Evolutionary conservation across 2,329 filamentous ascomycete species (phyloP).

Genomic region (Alternaria gansuensis): DNA sequence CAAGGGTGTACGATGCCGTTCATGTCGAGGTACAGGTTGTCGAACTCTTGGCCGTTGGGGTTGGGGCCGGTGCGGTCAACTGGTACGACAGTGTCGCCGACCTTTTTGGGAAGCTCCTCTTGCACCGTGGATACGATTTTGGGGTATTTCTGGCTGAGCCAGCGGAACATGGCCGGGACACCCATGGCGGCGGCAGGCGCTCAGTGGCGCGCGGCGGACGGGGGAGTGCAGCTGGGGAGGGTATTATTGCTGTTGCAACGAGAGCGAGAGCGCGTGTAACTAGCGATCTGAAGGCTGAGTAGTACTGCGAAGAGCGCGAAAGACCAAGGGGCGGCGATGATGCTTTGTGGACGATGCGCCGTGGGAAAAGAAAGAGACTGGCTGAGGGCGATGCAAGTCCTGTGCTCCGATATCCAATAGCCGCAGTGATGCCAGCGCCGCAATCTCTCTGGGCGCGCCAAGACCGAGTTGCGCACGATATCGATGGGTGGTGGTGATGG

Average conservation of each 20-base stretch:
- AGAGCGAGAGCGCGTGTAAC: slow-evolving; percentile 29
- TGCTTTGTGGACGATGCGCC: slow-evolving; percentile 25
- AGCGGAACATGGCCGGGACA: slow-evolving; percentile 94
- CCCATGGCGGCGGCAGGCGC: slow-evolving; percentile 69
- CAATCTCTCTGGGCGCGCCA: slow-evolving; percentile 15
- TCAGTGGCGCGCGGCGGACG: slow-evolving; percentile 26
- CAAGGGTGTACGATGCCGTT: slow-evolving; percentile 99
- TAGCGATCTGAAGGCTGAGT: slow-evolving; percentile 25
- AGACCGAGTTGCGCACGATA: slow-evolving; percentile 18
- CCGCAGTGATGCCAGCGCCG: slow-evolving; percentile 2
- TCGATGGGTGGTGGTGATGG: slow-evolving; percentile 16
- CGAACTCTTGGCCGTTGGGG: slow-evolving; percentile 96
- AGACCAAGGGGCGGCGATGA: slow-evolving; percentile 22
- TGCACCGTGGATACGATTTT: slow-evolving; percentile 94
- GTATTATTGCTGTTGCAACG: slow-evolving; percentile 23
- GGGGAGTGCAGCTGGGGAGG: slow-evolving; percentile 11
- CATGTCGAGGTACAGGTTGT: slow-evolving; percentile 99
- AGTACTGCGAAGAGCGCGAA: slow-evolving; percentile 33
- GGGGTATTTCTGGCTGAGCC: slow-evolving; percentile 95
- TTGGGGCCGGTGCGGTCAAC: slow-evolving; percentile 86
- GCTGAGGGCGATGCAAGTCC: slow-evolving; percentile 7
- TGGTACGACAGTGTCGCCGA: slow-evolving; percentile 85
- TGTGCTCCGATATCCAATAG: slow-evolving; percentile 12
- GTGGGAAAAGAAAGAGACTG: slow-evolving; percentile 25
- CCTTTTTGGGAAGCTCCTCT: slow-evolving; percentile 81